These are phyloP conservation scores for Phylloboletellus chloephorus DNA, from an alignment of 1,284 basidiomycete genomes.

Conservation along the genomic window DNA sequence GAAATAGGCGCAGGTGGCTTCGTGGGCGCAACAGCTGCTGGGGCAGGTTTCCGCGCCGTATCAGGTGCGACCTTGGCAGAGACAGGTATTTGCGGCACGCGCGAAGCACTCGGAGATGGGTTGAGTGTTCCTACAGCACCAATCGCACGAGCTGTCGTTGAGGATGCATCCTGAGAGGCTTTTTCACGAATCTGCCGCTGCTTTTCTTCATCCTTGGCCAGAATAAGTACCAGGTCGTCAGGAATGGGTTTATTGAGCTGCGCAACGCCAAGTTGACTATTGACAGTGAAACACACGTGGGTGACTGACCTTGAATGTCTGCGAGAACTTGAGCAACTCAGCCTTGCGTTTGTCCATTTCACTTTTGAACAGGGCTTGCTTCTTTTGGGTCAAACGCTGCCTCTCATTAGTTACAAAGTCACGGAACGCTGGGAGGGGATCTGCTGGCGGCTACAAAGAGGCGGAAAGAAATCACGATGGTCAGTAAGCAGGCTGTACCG, in stretches of 20 bases:
- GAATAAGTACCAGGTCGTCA: constrained; percentile 87
- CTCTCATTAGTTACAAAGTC: constrained; percentile 89
- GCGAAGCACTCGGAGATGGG: constrained; percentile 34
- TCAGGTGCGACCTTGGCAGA: constrained; percentile 27
- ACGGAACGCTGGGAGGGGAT: constrained; percentile 74
- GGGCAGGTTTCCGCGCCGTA: constrained; percentile 29
- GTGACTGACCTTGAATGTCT: constrained; percentile 79
- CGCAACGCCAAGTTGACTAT: constrained; percentile 1
- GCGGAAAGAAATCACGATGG: background rate
- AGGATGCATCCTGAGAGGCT: constrained; percentile 61
- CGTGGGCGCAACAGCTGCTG: constrained; percentile 28
- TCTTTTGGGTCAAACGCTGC: constrained; percentile 83
- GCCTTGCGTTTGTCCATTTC: constrained; percentile 93
- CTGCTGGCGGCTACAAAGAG: constrained; percentile 52
- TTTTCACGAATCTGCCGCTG: constrained; percentile 80
- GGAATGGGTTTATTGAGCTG: constrained; percentile 92
- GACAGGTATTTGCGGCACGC: constrained; percentile 26
- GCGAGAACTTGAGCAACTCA: constrained; percentile 88
- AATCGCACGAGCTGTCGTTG: constrained; percentile 60
- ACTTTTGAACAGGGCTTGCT: constrained; percentile 83
- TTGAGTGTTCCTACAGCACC: constrained; percentile 40
- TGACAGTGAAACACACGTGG: background rate
- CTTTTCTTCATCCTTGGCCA: constrained; percentile 87
- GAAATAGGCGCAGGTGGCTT: constrained; percentile 33
- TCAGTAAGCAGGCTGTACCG: constrained; percentile 9